These are phyloP conservation scores for Cordyceps pruinosa DNA, from an alignment of 2,329 filamentous ascomycete genomes.

Conservation along the genomic window DNA sequence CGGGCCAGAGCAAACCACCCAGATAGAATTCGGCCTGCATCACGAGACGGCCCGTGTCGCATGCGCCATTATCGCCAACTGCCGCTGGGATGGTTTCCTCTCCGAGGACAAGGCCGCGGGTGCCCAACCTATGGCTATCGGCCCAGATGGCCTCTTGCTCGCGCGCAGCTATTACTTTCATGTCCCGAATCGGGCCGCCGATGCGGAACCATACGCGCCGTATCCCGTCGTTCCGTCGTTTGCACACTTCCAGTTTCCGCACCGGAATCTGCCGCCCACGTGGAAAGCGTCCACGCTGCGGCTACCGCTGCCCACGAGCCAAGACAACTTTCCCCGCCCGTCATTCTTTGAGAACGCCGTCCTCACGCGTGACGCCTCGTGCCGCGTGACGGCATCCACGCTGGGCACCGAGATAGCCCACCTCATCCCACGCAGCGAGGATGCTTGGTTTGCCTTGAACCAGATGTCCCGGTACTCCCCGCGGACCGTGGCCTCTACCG, in stretches of 20 bases:
- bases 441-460: neutral
- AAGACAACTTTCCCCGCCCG: neutral
- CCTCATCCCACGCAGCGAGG: neutral
- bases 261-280: neutral
- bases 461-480: neutral
- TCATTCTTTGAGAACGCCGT: neutral
- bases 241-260: neutral
- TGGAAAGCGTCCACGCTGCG: neutral
- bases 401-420: neutral
- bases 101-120: neutral
- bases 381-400: neutral
- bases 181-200: neutral
- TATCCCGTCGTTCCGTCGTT: neutral
- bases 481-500: neutral
- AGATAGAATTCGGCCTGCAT: neutral
- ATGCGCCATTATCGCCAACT: neutral
- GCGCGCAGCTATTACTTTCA: neutral
- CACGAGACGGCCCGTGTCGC: neutral
- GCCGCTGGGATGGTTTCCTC: neutral
- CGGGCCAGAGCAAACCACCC: neutral
- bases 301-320: neutral
- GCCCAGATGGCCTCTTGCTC: neutral
- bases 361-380: neutral
- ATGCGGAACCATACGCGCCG: neutral
- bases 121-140: neutral